Evolutionary conservation across 257 asterid genomes (phyloP).

Genomic region (Scutellaria galericulata): DNA sequence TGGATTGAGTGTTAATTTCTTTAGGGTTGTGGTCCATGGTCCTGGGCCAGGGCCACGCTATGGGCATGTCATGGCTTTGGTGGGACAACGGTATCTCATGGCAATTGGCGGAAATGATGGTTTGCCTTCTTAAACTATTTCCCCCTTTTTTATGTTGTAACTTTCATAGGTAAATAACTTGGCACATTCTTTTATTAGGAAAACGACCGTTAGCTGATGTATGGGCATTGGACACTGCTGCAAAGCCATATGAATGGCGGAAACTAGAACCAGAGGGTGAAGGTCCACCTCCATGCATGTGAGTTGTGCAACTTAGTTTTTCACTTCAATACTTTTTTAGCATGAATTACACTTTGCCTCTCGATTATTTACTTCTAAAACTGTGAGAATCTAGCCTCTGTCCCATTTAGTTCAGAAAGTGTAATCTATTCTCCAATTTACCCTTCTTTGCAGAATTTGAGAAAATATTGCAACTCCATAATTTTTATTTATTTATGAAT

Average conservation of each 20-base stretch:
- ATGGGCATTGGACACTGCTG: constrained; percentile 99
- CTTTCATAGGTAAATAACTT: constrained; percentile 27
- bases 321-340: background rate
- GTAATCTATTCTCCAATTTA: constrained; percentile 13
- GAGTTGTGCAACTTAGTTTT: constrained; percentile 39
- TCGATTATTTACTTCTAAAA: background rate
- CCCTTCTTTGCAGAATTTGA: constrained; percentile 14
- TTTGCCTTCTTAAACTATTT: constrained; percentile 42
- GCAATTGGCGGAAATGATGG: constrained; percentile 99
- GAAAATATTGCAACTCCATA: constrained; percentile 7
- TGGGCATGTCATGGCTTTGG: constrained; percentile 99
- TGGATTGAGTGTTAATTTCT: constrained; percentile 27
- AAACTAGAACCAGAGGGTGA: constrained; percentile 99
- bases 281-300: constrained; percentile 99
- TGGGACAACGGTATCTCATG: constrained; percentile 98
- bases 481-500: background rate
- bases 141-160: constrained; percentile 8
- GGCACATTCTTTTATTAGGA: constrained; percentile 53
- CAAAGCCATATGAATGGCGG: constrained; percentile 99
- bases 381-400: background rate
- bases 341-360: constrained; percentile 11
- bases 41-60: constrained; percentile 99
- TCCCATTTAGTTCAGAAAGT: constrained; percentile 6
- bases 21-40: constrained; percentile 95
- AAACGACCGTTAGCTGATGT: constrained; percentile 96